Base-by-base conservation (phyloP, 2,329 filamentous ascomycete genomes). In the Fusarium sp. region DNA sequence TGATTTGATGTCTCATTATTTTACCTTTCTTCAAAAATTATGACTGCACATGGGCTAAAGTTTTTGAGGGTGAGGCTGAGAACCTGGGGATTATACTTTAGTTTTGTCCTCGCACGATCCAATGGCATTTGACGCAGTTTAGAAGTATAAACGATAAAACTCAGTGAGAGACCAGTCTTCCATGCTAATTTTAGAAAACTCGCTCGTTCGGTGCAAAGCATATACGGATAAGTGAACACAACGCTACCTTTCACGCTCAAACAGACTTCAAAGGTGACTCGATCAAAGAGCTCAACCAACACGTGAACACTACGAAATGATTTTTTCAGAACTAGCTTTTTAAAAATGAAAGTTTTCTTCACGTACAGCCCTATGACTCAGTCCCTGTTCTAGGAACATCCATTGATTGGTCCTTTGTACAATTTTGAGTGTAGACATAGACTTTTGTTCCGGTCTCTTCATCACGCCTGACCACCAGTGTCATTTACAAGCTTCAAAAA, bases 1-100 rank as follows among this genome's bases (percentile, higher is more conserved):
- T 33, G 4, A 4, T 4, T 19, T 6, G 6, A 33, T 16, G 4
- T 12, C n/a, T 33, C n/a, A 1, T 0, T 14, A 3, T 14, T 33
- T 5, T 10, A 7, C 1, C 1, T n/a, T 23, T 4, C 5, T 23
- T 8, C 6, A 18, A 33, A 14, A 4, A 5, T 18, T 21, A 19
- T 5, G 10, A 31, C 7, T 31, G 10, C 7, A 31, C 15, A 5
- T 23, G 10, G 14, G 2, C 15, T 12, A 14, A 16, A 31, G 21
- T 10, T 19, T 16, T 31, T 31, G 45, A 31, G 10, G 15, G 4
- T 10, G 15, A 33, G 16, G 29, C 15, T 23, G 21, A 33, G 21
- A 33, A 12, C 8, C 15, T 12, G 6, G 6, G 29, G 48, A 51
- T 19, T 19, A 35, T 19, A 19, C 18, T 25, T 51, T 19, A 2